These are phyloP conservation scores for Solanum hybrid DNA, from an alignment of 305 asterid species.

Conservation along the genomic window DNA sequence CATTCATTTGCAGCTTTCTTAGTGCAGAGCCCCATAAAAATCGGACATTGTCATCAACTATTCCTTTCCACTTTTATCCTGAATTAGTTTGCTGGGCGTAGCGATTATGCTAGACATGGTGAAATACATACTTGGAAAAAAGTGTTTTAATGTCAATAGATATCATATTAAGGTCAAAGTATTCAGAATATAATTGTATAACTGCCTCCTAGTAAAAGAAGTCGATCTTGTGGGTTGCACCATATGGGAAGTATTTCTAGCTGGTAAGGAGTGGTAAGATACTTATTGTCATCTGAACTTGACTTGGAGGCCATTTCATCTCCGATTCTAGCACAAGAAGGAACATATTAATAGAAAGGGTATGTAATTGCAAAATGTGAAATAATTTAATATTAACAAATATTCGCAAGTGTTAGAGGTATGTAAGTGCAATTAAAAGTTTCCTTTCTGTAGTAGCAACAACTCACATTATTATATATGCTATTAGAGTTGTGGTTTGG, in stretches of 20 bases:
- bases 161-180: background rate
- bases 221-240: background rate
- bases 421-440: background rate
- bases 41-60: background rate
- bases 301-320: background rate
- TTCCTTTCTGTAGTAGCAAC: background rate
- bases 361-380: background rate
- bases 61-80: background rate
- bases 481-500: background rate
- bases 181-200: background rate
- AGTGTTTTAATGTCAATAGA: background rate
- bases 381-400: background rate
- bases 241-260: background rate
- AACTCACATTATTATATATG: background rate
- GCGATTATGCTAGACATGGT: background rate
- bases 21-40: background rate
- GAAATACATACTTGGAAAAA: background rate
- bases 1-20: background rate
- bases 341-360: background rate
- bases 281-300: background rate
- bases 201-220: background rate
- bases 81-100: background rate
- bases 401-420: background rate
- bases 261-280: background rate
- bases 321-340: background rate